Percentiles rank a stretch among this genome's conserved stretches.
Conservation (phyloP, 148 eudicot species). For the Rhododendron vialii region DNA sequence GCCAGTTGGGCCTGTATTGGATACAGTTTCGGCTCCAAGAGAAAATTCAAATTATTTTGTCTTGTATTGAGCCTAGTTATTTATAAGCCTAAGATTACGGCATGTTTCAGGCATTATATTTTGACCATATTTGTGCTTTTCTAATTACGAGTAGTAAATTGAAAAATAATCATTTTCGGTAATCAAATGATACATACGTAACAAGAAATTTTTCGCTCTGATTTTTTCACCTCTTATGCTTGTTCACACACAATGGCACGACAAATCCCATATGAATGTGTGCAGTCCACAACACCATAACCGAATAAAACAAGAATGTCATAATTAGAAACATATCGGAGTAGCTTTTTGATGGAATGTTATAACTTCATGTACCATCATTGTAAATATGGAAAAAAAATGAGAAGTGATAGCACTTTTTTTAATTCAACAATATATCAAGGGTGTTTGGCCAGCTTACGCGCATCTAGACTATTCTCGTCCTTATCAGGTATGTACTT, state of each 20-base stretch:
- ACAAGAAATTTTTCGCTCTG: background rate
- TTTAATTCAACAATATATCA: too few relatives aligned
- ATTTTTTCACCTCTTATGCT: background rate
- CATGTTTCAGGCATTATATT: background rate
- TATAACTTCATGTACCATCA: too few relatives aligned
- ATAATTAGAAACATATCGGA: too few relatives aligned
- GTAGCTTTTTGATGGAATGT: background rate
- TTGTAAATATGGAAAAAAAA: too few relatives aligned
- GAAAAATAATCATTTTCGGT: background rate
- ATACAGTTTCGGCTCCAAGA: background rate
- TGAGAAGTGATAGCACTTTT: too few relatives aligned
- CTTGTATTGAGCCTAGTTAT: background rate
- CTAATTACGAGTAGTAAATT: too few relatives aligned
- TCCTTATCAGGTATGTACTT: too few relatives aligned
- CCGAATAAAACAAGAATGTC: background rate
- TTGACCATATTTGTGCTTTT: background rate
- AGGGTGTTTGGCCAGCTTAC: too few relatives aligned
- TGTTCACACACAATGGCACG: background rate
- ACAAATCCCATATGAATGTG: background rate
- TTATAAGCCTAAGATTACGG: background rate
- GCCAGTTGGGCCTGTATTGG: background rate
- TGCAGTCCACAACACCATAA: background rate
- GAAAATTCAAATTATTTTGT: background rate
- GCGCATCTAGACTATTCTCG: too few relatives aligned
- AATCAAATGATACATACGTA: background rate